Base-by-base conservation (phyloP, 1,139 yeast genomes). In the Candida anutae region DNA sequence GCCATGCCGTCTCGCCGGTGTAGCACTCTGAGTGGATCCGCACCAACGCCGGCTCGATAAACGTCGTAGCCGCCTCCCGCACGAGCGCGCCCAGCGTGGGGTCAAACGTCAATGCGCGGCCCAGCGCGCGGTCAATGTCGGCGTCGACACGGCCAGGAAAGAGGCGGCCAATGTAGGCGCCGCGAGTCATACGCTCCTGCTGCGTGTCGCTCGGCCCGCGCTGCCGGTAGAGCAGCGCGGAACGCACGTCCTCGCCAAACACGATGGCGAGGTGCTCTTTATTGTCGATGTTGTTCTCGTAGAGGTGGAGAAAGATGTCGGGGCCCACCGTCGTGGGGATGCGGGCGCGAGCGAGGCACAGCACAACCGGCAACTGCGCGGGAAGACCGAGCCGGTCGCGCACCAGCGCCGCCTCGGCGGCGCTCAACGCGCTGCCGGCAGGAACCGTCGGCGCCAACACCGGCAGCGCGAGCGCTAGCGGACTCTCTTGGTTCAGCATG, bases 1-100 rank as follows among this genome's bases (percentile, higher is more conserved):
- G 77, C 96, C 98, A 93, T 9, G 97, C 97, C 2, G 96, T 90
- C 52, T 93, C 99, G 5, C 98, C 98, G 0, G 99, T 93, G 58
- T 90, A 93, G 54, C 98, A 93, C 51, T 93, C 99, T 5, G 95
- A 83, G 50, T 93, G 99, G 40, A 93, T 87, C 37, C 98, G 70
- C 10, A 62, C 68, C 30, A 63, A 40, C 6, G 39, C 80, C 75
- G 52, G 85, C 46, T 38, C 83, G 62, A 25, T 58, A 41, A 40
- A 55, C 6, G 67, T 53, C 5, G 68, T 56, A 5, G 31, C 37
- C 10, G 50, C 38, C 14, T 66, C 66, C 19, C 63, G 44, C 19
- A 75, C 50, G 29, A 78, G 52, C 11, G 72, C 59, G 1, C 87
- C 88, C 2, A 28, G 12, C 9, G 50, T 42, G 1, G 42, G 47